Conservation (phyloP, 1,139 yeast genomes). For the Sugiyamaella novakii region DNA sequence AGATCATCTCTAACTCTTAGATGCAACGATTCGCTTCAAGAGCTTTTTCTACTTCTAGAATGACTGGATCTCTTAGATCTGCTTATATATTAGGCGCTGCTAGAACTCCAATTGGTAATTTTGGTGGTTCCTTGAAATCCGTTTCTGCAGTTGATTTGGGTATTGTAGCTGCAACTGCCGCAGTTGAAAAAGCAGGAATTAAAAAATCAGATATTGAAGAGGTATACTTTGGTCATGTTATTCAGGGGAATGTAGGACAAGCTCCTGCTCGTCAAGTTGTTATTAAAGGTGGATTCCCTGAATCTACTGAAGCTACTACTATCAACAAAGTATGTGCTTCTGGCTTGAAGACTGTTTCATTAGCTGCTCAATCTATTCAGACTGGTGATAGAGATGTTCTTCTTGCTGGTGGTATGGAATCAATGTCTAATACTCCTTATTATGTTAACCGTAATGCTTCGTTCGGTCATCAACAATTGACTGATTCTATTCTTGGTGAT, state of each 20-base stretch:
- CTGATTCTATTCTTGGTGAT: conserved; percentile 59
- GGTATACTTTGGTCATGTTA: conserved; percentile 58
- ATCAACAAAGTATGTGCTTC: conserved; percentile 66
- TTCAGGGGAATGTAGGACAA: conserved; percentile 62
- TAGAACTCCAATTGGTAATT: conserved; percentile 62
- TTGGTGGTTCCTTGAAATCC: conserved; percentile 56
- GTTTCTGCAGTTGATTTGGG: conserved; percentile 58
- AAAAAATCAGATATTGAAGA: conserved; percentile 55
- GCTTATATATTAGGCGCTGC: conserved; percentile 59
- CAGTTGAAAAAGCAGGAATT: conserved; percentile 56
- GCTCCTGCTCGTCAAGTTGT: conserved; percentile 69
- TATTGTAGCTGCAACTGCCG: conserved; percentile 57
- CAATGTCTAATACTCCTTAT: conserved; percentile 62
- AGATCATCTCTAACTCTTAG: neutral
- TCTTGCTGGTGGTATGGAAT: conserved; percentile 65
- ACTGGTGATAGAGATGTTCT: conserved; percentile 58
- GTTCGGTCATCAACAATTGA: conserved; percentile 53
- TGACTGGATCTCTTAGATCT: conserved; percentile 24
- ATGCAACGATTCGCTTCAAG: conserved; percentile 14
- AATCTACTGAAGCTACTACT: conserved; percentile 56
- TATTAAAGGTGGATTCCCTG: conserved; percentile 59
- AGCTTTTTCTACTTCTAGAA: conserved; percentile 14
- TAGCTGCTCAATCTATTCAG: conserved; percentile 58
- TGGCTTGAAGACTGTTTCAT: conserved; percentile 58
- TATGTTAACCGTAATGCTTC: conserved; percentile 47